These are phyloP conservation scores for Termitomyces sp. DNA, from an alignment of 768 basidiomycete species.

Conservation along the genomic window DNA sequence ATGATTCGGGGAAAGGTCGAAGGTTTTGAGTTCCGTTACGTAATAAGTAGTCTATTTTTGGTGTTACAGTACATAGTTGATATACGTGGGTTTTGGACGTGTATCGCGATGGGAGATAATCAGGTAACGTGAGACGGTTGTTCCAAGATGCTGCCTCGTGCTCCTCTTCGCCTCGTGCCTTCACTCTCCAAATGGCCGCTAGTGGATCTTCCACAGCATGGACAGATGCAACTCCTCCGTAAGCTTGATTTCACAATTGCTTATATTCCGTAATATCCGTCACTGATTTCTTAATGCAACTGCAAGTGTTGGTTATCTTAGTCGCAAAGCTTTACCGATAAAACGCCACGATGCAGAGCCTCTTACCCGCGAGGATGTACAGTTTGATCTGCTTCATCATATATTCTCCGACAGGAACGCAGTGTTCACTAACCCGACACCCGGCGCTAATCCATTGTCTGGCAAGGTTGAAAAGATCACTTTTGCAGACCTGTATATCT, in stretches of 20 bases:
- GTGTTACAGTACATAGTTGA: too few relatives aligned
- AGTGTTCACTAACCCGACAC: constrained; percentile 68
- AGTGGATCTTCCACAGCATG: constrained; percentile 30
- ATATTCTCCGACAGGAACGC: constrained; percentile 69
- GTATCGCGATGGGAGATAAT: constrained; percentile 17
- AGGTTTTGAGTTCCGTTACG: constrained; percentile 6
- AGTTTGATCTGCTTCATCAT: constrained; percentile 78
- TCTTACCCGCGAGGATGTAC: constrained; percentile 78
- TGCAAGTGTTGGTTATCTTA: constrained; percentile 56
- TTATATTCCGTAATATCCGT: not conserved
- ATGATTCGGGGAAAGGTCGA: too few relatives aligned
- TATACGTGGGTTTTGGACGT: constrained; percentile 4
- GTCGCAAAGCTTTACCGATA: constrained; percentile 71
- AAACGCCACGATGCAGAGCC: constrained; percentile 83
- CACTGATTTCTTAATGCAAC: constrained; percentile 22
- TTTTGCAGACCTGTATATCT: constrained; percentile 82
- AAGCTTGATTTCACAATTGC: constrained; percentile 21
- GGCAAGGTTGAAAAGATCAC: constrained; percentile 52
- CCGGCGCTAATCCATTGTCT: constrained; percentile 40
- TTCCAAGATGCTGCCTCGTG: constrained; percentile 12
- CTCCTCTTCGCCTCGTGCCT: constrained; percentile 25
- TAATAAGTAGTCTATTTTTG: constrained; percentile 12
- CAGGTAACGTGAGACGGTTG: constrained; percentile 12
- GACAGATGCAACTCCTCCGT: constrained; percentile 56
- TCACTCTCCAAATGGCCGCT: constrained; percentile 42